Evolutionary conservation across 352 stramenopile species (phyloP).

Genomic region (Globisporangium cylindrosporum): DNA sequence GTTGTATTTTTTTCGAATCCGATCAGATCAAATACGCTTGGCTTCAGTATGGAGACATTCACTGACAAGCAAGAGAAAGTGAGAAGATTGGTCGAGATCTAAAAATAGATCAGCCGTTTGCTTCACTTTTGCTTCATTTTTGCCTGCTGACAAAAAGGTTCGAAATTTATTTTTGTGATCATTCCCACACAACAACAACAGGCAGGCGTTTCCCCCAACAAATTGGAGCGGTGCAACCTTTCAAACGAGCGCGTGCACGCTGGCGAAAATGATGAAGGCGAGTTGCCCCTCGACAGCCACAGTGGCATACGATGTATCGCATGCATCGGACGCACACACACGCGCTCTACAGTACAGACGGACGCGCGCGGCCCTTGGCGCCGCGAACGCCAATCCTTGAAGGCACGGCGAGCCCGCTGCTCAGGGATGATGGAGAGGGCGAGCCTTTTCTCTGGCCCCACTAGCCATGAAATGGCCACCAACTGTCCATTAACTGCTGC

Average conservation of each 20-base stretch:
- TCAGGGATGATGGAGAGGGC: neutral
- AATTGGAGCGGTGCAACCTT: neutral
- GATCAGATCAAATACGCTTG: neutral
- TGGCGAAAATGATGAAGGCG: neutral
- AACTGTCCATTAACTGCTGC: neutral
- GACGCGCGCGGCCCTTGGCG: neutral
- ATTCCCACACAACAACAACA: conserved; percentile 1
- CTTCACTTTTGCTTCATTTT: neutral
- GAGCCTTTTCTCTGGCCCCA: neutral
- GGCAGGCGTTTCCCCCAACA: neutral
- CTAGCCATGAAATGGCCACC: neutral
- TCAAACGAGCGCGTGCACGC: neutral
- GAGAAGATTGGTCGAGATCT: neutral
- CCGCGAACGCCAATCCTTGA: neutral
- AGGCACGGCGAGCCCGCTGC: neutral
- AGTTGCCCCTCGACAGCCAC: neutral
- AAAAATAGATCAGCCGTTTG: neutral
- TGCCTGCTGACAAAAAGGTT: neutral
- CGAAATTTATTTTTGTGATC: neutral
- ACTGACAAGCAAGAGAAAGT: neutral
- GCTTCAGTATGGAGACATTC: neutral
- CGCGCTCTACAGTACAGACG: neutral
- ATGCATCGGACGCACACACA: neutral
- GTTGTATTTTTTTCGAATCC: neutral
- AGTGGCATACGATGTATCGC: neutral